Evolutionary conservation across 2,329 filamentous ascomycete species (phyloP), one percentile per base, ranked within the genome.

Genomic region (Verticillium albo-atrum): DNA sequence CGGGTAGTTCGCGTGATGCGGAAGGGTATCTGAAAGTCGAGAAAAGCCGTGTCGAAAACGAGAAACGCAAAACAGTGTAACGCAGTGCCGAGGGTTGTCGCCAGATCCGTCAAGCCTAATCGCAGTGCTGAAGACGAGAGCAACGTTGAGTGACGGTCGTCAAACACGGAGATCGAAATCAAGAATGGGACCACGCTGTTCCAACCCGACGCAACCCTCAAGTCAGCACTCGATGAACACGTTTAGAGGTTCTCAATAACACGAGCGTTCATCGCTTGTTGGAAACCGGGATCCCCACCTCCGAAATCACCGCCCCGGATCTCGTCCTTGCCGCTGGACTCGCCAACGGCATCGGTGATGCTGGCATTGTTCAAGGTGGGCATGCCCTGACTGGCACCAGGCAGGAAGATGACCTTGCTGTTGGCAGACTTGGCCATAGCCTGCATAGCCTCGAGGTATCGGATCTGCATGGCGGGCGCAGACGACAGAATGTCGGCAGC

Each of bases 371-470:
- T 74, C 66, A 83, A 60, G 55, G 63, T 56, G 73, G 47, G 75
- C 69, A 88, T 83, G 17, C 83, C 86, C 76, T 90, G 84, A 65
- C 71, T 75, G 54, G 74, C 71, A 10, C 80, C 86, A 10, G 89
- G 90, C 68, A 95, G 70, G 81, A 94, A 95, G 69, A 95, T 93
- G 69, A 95, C 89, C 78, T 96, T 96, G 77, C 83, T 87, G 76
- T 93, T 96, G 54, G 92, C 91, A 0, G 86, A 86, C 84, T 97
- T 98, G 68, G 95, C 95, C 94, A 99, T 99, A 50, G 91, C 86
- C 75, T 98, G 95, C 94, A 98, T 98, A 4, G 95, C 93, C 79
- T 99, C 95, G 66, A 99, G 89, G 75, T 98, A 98, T 66, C 93
- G 83, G 79, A 97, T 97, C 79, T 97, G 93, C 95, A 99, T 99